Evolutionary conservation across 2,329 filamentous ascomycete genomes (phyloP), one percentile per base, ranked within the genome.

Genomic region (Pezicula radicicola): DNA sequence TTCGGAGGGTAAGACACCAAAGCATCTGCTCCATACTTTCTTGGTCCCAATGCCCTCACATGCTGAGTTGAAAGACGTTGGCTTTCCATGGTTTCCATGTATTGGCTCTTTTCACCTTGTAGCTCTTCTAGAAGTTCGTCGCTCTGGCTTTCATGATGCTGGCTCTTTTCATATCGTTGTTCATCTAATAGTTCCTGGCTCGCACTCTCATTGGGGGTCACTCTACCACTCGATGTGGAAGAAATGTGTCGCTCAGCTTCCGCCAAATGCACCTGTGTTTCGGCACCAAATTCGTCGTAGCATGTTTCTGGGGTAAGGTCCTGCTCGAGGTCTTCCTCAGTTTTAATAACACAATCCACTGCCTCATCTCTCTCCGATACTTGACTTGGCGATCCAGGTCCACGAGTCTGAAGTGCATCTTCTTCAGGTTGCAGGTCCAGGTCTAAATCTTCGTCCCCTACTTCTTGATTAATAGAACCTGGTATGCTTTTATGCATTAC

Each of bases 51-150:
- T 6, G 67, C 62, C 18, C 72, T 71, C n/a, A 83, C 72, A 4
- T 75, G 66, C 18, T 77, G 69, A 4, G 77, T 66, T 1, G 78
- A 72, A 0, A 84, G 72, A 3, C 80, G 75, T 56, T 84, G 80
- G 52, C 74, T 77, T 53, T 76, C 74, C 37, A 61, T 53, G 30
- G 58, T 61, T 45, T 50, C 55, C 19, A 50, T 3, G 52, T 55
- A 9, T 50, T 49, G 21, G 25, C 33, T 48, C n/a, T 58, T 53
- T 36, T 57, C 53, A 27, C 48, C 42, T 2, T 48, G 40, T 9
- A 28, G 30, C 15, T 49, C 47, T 12, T 52, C 33, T 21, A n/a
- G 6, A 28, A 35, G 19, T 6, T 48, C 50, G 16, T 35, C 39
- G 1, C 25, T 30, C 39, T 13, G n/a, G 9, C 43, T 27, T 18